These are phyloP conservation scores for Talaromyces liani DNA, from an alignment of 495 filamentous ascomycete species.

Conservation along the genomic window DNA sequence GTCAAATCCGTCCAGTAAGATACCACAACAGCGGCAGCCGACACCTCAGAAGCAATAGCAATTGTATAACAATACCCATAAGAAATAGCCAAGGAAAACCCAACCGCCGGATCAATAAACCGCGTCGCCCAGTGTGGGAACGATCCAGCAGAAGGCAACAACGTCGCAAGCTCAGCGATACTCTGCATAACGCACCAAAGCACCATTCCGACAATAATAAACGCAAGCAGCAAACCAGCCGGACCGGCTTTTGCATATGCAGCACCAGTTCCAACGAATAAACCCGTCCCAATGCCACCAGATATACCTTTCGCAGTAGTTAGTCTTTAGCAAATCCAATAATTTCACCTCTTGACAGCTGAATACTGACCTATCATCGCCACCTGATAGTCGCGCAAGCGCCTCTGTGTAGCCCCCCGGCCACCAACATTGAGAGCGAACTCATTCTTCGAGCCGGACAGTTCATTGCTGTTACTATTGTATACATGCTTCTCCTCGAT, in stretches of 20 bases:
- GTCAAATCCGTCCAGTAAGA: constrained; percentile 59
- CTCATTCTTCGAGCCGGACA: not conserved
- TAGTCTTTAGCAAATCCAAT: too few species aligned
- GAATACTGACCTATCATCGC: constrained; percentile 17
- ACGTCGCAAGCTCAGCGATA: constrained; percentile 66
- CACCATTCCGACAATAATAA: constrained; percentile 56
- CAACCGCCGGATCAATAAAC: constrained; percentile 62
- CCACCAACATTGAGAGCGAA: not conserved
- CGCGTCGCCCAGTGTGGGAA: constrained; percentile 66
- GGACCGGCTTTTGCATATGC: constrained; percentile 58
- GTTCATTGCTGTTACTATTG: not conserved
- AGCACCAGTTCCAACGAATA: constrained; percentile 64
- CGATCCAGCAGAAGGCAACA: constrained; percentile 64
- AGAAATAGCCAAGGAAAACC: constrained; percentile 61
- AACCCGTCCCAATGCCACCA: constrained; percentile 58
- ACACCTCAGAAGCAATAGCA: constrained; percentile 60
- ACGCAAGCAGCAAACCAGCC: constrained; percentile 63
- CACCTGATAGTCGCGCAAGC: constrained; percentile 31
- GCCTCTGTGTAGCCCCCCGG: constrained; percentile 27
- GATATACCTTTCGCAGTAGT: constrained; percentile 11
- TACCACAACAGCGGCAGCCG: constrained; percentile 60
- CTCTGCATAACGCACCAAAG: constrained; percentile 46
- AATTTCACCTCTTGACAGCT: too few species aligned
- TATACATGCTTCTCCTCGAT: not conserved
- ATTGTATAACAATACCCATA: constrained; percentile 34